These are phyloP conservation scores for Phytophthora syringae DNA, from an alignment of 352 stramenopile genomes.

Conservation along the genomic window DNA sequence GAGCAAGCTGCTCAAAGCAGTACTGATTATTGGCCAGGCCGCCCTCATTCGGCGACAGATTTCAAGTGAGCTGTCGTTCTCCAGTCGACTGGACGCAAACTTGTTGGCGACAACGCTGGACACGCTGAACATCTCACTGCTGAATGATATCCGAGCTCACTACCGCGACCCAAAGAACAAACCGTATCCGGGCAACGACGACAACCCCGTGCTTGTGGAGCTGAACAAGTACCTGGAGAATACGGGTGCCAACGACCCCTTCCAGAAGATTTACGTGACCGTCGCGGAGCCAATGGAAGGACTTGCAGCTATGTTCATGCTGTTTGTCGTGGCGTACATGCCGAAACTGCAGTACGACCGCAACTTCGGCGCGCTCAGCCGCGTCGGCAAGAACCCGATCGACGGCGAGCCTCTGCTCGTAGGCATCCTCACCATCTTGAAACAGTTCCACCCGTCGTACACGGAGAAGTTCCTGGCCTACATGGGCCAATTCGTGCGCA, in stretches of 20 bases:
- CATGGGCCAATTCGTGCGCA: constrained; percentile 93
- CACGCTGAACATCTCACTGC: constrained; percentile 90
- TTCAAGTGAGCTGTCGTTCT: constrained; percentile 92
- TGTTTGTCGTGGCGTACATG: constrained; percentile 94
- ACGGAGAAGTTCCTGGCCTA: constrained; percentile 94
- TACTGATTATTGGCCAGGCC: constrained; percentile 94
- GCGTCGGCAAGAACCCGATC: constrained; percentile 91
- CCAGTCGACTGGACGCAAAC: constrained; percentile 91
- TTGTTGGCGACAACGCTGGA: constrained; percentile 89
- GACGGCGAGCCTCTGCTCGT: constrained; percentile 92
- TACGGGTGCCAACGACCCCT: constrained; percentile 91
- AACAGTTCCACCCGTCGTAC: constrained; percentile 96
- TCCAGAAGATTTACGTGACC: constrained; percentile 95
- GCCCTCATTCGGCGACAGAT: constrained; percentile 94
- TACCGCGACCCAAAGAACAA: constrained; percentile 85
- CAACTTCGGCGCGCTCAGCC: constrained; percentile 90
- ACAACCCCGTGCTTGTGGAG: constrained; percentile 88
- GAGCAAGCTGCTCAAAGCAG: constrained; percentile 92
- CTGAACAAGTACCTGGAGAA: constrained; percentile 94
- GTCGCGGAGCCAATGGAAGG: constrained; percentile 91
- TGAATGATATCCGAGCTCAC: constrained; percentile 91
- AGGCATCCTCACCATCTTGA: constrained; percentile 93
- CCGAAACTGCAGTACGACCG: constrained; percentile 94
- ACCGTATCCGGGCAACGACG: constrained; percentile 78
- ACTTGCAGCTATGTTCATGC: constrained; percentile 90